Percentiles rank a stretch among this genome's conserved stretches.
These are phyloP conservation scores for Parathielavia appendiculata DNA, from an alignment of 495 filamentous ascomycete species.

Conservation along the genomic window DNA sequence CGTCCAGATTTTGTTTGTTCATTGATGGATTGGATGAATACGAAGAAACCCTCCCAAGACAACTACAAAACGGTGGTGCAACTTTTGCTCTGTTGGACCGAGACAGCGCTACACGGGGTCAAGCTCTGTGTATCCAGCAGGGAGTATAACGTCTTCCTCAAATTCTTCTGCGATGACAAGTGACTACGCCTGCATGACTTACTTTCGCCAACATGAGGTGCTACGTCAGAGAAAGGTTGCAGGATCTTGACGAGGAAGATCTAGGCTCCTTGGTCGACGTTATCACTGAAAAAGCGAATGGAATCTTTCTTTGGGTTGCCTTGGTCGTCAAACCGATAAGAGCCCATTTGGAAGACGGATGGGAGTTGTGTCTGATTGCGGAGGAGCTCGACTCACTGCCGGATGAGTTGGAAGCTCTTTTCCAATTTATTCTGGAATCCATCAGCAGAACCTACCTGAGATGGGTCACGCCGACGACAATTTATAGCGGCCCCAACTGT, in stretches of 20 bases:
- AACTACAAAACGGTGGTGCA: conserved; percentile 12
- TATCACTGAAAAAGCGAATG: conserved; percentile 2
- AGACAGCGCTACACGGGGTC: conserved; percentile 20
- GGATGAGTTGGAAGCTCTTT: neutral
- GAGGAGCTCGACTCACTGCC: neutral
- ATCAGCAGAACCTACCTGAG: neutral
- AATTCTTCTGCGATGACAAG: conserved; percentile 23
- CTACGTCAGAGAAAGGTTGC: conserved; percentile 18
- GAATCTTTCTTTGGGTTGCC: conserved; percentile 12
- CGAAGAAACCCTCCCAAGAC: conserved; percentile 9
- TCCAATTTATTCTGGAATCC: neutral
- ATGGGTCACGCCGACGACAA: too few relatives aligned
- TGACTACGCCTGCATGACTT: conserved; percentile 9
- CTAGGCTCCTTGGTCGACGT: neutral
- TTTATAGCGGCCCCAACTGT: neutral
- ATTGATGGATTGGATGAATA: conserved; percentile 38
- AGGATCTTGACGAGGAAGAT: neutral
- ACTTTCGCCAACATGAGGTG: conserved; percentile 6
- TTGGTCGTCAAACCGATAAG: conserved; percentile 6
- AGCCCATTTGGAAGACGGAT: neutral
- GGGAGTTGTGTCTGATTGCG: neutral
- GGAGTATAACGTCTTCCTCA: conserved; percentile 33
- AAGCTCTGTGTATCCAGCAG: conserved; percentile 44
- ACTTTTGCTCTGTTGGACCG: conserved; percentile 8
- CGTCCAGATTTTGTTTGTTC: neutral